Evolutionary conservation across 202 grass and related monocot genomes (phyloP).

Genomic region (Thinopyrum obtusiflorum): DNA sequence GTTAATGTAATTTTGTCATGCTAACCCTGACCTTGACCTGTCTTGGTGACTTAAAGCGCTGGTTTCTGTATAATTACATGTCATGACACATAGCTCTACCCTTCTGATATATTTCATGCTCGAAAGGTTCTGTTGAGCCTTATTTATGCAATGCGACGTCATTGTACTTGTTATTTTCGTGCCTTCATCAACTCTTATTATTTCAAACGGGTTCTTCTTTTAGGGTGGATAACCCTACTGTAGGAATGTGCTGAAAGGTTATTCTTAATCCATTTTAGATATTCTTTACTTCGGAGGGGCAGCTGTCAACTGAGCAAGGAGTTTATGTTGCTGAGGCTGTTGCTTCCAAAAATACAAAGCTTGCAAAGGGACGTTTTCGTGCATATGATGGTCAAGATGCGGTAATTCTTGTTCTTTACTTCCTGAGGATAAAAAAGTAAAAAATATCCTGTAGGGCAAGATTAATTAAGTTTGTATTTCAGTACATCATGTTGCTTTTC

Average conservation of each 20-base stretch:
- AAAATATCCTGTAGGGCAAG: not conserved
- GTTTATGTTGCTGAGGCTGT: constrained; percentile 88
- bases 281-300: constrained; percentile 85
- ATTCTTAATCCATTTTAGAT: constrained; percentile 51
- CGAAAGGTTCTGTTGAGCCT: not conserved
- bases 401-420: constrained; percentile 44
- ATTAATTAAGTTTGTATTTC: not conserved
- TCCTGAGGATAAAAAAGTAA: not conserved
- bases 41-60: not conserved
- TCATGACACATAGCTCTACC: not conserved
- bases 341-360: constrained; percentile 76
- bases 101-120: constrained; percentile 22
- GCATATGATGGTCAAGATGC: constrained; percentile 70
- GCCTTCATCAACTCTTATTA: constrained; percentile 7
- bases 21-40: not conserved
- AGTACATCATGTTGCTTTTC: not conserved
- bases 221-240: constrained; percentile 6
- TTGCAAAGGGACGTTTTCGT: constrained; percentile 86
- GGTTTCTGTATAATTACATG: not conserved
- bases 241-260: constrained; percentile 33
- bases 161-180: constrained; percentile 22
- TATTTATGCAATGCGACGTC: constrained; percentile 4
- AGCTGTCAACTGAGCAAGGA: constrained; percentile 82
- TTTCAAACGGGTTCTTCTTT: not conserved
- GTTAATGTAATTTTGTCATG: not conserved